These are phyloP conservation scores for Eimeria nieschulzi DNA, from an alignment of 169 alveolate genomes.

Conservation along the genomic window DNA sequence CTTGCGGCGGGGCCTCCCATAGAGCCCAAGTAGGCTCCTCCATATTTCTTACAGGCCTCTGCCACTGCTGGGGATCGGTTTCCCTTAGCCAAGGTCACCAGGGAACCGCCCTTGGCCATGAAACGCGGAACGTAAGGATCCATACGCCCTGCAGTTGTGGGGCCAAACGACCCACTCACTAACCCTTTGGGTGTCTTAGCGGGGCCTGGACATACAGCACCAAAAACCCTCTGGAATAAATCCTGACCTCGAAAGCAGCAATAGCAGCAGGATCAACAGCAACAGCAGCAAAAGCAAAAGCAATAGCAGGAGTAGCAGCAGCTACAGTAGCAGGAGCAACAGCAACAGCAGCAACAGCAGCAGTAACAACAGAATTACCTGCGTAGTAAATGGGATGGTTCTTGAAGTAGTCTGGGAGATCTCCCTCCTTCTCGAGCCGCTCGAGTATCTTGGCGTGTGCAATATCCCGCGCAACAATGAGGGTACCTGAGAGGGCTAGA, in stretches of 20 bases:
- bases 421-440: slow-evolving; percentile 80
- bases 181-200: slow-evolving; percentile 90
- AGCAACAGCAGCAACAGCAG: background rate
- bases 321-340: background rate
- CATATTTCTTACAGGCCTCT: slow-evolving; percentile 87
- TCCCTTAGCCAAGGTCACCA: slow-evolving; percentile 89
- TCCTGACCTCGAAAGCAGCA: background rate
- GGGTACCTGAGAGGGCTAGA: slow-evolving; percentile 82
- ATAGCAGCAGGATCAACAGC: background rate
- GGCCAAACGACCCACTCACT: slow-evolving; percentile 91
- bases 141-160: slow-evolving; percentile 93
- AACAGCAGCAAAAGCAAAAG: background rate
- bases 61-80: slow-evolving; percentile 84
- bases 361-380: slow-evolving; percentile 70
- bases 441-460: slow-evolving; percentile 90
- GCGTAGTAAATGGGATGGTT: slow-evolving; percentile 91
- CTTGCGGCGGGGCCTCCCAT: slow-evolving; percentile 93
- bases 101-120: slow-evolving; percentile 85
- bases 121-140: slow-evolving; percentile 86
- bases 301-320: background rate
- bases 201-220: slow-evolving; percentile 78
- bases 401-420: slow-evolving; percentile 86
- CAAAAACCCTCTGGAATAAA: background rate
- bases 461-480: slow-evolving; percentile 91
- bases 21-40: slow-evolving; percentile 89